A percentile compares a stretch with the other conserved stretches of the same genome.
phyloP scores from a whole-genome alignment of 208 protist species.

The Acanthamoeba lenticulata region DNA sequence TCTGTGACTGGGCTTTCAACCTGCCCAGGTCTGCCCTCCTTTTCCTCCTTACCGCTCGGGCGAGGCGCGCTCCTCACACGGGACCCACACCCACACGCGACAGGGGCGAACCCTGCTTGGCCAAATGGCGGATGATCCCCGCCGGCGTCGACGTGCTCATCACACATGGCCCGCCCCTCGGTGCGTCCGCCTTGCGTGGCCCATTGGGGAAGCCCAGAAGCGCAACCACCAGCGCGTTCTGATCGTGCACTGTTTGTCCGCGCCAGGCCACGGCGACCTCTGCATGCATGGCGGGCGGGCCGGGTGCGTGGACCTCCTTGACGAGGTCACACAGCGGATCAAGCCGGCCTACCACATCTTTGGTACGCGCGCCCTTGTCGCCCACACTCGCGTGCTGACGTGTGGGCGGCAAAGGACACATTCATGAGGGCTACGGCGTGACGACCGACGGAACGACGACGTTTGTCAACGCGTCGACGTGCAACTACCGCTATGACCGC shows the following conservation, averaged over 20 bases:
- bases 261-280: constrained; percentile 69
- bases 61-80: too few relatives aligned
- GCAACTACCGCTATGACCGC: constrained; percentile 60
- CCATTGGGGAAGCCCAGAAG: too few relatives aligned
- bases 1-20: constrained; percentile 77
- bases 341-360: constrained; percentile 73
- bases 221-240: too few relatives aligned
- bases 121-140: constrained; percentile 71
- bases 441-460: constrained; percentile 68
- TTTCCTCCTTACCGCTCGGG: neutral
- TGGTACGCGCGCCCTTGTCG: neutral
- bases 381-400: neutral
- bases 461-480: constrained; percentile 73
- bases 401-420: neutral
- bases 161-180: constrained; percentile 73
- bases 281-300: constrained; percentile 13
- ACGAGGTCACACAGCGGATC: constrained; percentile 49
- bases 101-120: neutral
- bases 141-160: constrained; percentile 71
- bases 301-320: constrained; percentile 74
- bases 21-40: neutral
- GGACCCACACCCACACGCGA: too few relatives aligned
- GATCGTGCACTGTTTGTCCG: neutral
- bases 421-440: constrained; percentile 68
- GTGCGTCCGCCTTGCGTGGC: neutral